These are phyloP conservation scores for Cadophora sp. DNA, from an alignment of 2,329 filamentous ascomycete species.

Conservation along the genomic window DNA sequence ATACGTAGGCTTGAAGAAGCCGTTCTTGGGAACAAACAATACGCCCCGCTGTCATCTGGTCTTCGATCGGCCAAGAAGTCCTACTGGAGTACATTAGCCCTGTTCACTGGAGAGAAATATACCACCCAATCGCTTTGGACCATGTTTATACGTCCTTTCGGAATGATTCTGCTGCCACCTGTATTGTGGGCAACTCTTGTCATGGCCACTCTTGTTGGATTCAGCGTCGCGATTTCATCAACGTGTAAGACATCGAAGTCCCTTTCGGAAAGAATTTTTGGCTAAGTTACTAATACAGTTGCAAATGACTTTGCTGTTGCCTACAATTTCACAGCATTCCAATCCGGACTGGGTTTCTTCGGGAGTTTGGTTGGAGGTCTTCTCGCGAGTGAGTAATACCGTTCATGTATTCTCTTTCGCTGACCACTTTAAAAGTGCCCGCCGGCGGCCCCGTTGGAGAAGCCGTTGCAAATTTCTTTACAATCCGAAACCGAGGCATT, in stretches of 20 bases:
- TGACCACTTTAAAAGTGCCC: conserved; percentile 43
- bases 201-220: conserved; percentile 61
- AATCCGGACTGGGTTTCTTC: conserved; percentile 59
- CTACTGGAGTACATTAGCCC: conserved; percentile 47
- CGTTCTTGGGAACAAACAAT: conserved; percentile 27
- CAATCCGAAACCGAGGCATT: conserved; percentile 31
- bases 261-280: too few species aligned
- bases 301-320: conserved; percentile 49
- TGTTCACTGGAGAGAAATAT: conserved; percentile 49
- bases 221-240: conserved; percentile 59
- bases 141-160: conserved; percentile 57
- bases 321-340: conserved; percentile 52
- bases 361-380: conserved; percentile 55
- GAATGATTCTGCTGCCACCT: conserved; percentile 56
- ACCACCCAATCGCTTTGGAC: conserved; percentile 55
- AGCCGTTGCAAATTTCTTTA: conserved; percentile 40
- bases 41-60: conserved; percentile 27
- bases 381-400: conserved; percentile 46
- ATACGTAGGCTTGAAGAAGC: conserved; percentile 29
- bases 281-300: too few species aligned
- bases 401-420: too few species aligned
- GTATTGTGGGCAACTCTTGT: conserved; percentile 62
- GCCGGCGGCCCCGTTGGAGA: conserved; percentile 52
- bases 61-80: conserved; percentile 32
- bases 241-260: conserved; percentile 45